phyloP scores from a whole-genome alignment of 768 basidiomycete species.

The Mycena alexandri region DNA sequence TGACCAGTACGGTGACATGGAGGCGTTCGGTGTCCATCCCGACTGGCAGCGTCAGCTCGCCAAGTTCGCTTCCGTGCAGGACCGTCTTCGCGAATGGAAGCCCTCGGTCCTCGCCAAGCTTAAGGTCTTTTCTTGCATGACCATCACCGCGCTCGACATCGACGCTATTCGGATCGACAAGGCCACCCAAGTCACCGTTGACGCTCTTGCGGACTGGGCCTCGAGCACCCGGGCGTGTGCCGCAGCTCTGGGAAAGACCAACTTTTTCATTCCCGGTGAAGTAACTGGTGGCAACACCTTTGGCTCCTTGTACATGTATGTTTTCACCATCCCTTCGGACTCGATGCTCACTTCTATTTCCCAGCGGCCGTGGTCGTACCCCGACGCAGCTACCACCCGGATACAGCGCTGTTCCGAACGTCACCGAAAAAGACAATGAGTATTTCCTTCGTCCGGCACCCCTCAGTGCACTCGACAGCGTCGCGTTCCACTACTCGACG shows the following conservation, averaged over 20 bases:
- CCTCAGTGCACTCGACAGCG: conserved; percentile 75
- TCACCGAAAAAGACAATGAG: conserved; percentile 70
- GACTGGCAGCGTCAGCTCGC: conserved; percentile 95
- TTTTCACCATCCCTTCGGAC: not conserved
- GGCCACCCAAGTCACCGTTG: conserved; percentile 90
- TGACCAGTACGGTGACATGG: conserved; percentile 97
- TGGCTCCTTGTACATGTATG: conserved; percentile 87
- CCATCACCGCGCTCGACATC: conserved; percentile 88
- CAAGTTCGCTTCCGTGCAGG: conserved; percentile 96
- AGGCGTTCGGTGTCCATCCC: conserved; percentile 96
- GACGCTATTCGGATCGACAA: conserved; percentile 98
- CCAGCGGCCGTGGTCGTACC: conserved; percentile 90
- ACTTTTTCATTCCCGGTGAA: conserved; percentile 94
- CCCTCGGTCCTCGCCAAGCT: conserved; percentile 84
- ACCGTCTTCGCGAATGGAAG: conserved; percentile 94
- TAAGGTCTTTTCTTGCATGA: conserved; percentile 84
- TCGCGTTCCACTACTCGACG: conserved; percentile 95
- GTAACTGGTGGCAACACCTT: conserved; percentile 95
- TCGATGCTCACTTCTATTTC: not conserved
- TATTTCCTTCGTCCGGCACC: conserved; percentile 83
- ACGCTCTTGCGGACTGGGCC: conserved; percentile 84
- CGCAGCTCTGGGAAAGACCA: conserved; percentile 75
- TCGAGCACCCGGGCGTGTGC: conserved; percentile 83
- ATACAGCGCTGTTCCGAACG: conserved; percentile 76
- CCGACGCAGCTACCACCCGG: conserved; percentile 76